phyloP scores from a whole-genome alignment of 2,329 filamentous ascomycete genomes.

The Coleophoma cylindrospora region DNA sequence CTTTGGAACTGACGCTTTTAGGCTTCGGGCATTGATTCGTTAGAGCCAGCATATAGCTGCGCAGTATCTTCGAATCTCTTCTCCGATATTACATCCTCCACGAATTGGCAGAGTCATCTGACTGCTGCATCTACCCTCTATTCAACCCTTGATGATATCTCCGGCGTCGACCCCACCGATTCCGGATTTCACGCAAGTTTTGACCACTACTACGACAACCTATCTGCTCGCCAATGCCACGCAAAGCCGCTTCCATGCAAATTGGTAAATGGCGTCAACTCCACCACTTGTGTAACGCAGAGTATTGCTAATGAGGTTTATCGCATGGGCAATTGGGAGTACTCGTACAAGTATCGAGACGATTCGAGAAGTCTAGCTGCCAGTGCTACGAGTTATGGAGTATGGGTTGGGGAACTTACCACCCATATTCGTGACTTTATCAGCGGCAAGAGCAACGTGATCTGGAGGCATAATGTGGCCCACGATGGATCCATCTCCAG shows the following conservation, averaged over 20 bases:
- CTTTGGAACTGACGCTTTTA: background rate
- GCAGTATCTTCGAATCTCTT: conserved; percentile 39
- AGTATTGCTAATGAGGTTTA: conserved; percentile 64
- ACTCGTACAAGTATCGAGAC: conserved; percentile 72
- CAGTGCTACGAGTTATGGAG: conserved; percentile 57
- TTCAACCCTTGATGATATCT: conserved; percentile 58
- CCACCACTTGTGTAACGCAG: conserved; percentile 56
- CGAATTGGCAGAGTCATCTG: conserved; percentile 62
- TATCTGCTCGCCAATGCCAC: conserved; percentile 76
- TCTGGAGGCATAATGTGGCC: conserved; percentile 72
- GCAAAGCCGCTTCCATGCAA: conserved; percentile 67
- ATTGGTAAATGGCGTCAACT: conserved; percentile 36
- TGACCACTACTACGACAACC: conserved; percentile 83
- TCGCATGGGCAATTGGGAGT: conserved; percentile 75
- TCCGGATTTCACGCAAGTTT: conserved; percentile 64
- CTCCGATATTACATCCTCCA: conserved; percentile 36
- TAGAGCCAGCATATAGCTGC: conserved; percentile 72
- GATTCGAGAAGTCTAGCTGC: conserved; percentile 55
- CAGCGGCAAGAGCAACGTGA: conserved; percentile 33
- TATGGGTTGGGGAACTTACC: conserved; percentile 70
- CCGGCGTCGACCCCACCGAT: conserved; percentile 53
- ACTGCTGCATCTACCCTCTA: conserved; percentile 50
- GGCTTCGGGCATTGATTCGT: conserved; percentile 57
- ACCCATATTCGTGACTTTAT: conserved; percentile 55
- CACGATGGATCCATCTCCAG: conserved; percentile 71